Base-by-base conservation (phyloP, 2,329 filamentous ascomycete genomes). In the Clarireedia homoeocarpa region DNA sequence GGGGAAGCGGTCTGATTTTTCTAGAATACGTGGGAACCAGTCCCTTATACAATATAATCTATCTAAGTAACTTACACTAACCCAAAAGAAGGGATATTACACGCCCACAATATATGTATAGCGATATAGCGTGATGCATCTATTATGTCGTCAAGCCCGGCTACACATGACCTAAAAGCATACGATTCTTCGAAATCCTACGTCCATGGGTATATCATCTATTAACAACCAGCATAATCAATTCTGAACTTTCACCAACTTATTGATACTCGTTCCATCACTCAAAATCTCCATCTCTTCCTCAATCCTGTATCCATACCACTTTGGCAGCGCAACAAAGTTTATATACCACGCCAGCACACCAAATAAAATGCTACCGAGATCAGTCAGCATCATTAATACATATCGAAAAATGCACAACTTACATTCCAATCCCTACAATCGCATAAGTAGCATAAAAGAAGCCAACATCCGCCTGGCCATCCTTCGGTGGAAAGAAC, bases 301-400 rank as follows among this genome's bases (percentile, higher is more conserved):
- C 63, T 86, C 82, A 1, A 89, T 69, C 14, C 67, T 76, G 65
- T 87, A 88, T 0, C 78, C 77, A 51, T 78, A 74, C 70, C 77
- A 78, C 44, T 70, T 72, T 1, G 87, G 86, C 24, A 89, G 66
- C 1, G 81, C 60, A 3, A 81, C 73, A 0, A 84, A 84, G 79
- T 82, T 86, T 1, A 86, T 59, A 60, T 81, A 83, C 87, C 86
- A 90, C 66, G 89, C 89, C 0, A 81, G 1, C 0, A 85, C 65
- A 0, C 79, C 84, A 48, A 82, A 78, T 0, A 77, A 36, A 36
- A 88, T 71, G 54, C 81, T 86, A 56, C 9, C 1, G 15, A 14
- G 5, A 38, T 40, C 56, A 55, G 56, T 57, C 17, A 30, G 9
- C 17, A 46, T 10, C 17, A 3, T 24, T 27, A 12, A 14, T 12